These are phyloP conservation scores for Hypomyces rosellus DNA, from an alignment of 2,329 filamentous ascomycete genomes.

Conservation along the genomic window DNA sequence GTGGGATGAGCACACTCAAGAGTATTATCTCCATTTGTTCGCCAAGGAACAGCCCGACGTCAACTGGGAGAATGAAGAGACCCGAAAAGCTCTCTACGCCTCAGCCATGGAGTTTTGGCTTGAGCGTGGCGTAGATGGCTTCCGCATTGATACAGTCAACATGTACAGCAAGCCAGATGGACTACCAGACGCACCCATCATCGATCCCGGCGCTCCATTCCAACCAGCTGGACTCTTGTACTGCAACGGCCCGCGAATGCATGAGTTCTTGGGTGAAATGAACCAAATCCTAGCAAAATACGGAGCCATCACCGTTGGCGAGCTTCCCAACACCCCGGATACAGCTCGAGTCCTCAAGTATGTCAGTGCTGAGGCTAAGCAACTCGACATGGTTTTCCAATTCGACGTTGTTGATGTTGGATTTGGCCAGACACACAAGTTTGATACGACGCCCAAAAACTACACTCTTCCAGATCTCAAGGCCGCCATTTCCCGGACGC, in stretches of 20 bases:
- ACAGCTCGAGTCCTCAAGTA: constrained; percentile 51
- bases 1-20: constrained; percentile 63
- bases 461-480: constrained; percentile 46
- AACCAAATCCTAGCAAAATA: constrained; percentile 53
- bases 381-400: constrained; percentile 66
- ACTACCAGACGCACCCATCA: constrained; percentile 52
- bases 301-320: constrained; percentile 64
- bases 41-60: constrained; percentile 71
- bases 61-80: constrained; percentile 72
- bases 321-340: constrained; percentile 58
- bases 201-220: constrained; percentile 37
- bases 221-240: constrained; percentile 53
- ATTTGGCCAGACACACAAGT: constrained; percentile 43
- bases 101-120: constrained; percentile 75
- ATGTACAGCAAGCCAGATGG: constrained; percentile 59
- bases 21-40: constrained; percentile 75
- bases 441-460: constrained; percentile 40
- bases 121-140: constrained; percentile 63
- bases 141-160: constrained; percentile 71
- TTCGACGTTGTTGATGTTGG: constrained; percentile 60
- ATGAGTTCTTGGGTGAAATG: constrained; percentile 64
- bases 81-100: constrained; percentile 63
- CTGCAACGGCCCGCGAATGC: constrained; percentile 62
- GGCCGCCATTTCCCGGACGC: constrained; percentile 40
- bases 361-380: constrained; percentile 49